phyloP scores from a whole-genome alignment of 352 stramenopile genomes.

The Globisporangium megalacanthum region DNA sequence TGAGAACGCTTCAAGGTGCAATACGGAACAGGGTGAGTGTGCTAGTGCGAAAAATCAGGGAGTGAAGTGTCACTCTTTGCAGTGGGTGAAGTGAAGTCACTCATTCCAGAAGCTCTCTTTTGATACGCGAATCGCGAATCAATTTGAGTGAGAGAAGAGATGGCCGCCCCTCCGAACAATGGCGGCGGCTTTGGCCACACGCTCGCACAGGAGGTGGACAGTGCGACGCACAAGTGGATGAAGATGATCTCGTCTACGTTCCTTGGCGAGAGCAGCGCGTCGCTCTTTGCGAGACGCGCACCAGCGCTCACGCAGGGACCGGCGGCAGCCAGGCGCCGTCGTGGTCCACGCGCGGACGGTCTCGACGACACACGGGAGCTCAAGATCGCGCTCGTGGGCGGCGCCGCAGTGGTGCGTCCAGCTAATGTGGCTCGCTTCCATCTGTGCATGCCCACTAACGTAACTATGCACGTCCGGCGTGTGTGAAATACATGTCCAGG shows the following conservation, averaged over 20 bases:
- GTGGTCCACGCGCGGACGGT: constrained; percentile 20
- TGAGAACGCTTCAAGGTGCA: too few relatives aligned
- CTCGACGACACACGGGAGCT: constrained; percentile 51
- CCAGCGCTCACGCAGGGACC: constrained; percentile 7
- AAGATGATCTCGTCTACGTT: constrained; percentile 83
- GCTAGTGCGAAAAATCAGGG: too few relatives aligned
- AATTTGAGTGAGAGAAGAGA: too few relatives aligned
- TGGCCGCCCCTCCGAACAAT: neutral
- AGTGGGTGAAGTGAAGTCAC: too few relatives aligned
- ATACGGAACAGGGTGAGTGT: too few relatives aligned
- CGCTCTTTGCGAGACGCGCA: constrained; percentile 12
- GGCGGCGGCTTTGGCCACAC: constrained; percentile 15
- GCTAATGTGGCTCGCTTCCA: neutral
- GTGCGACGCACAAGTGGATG: constrained; percentile 65
- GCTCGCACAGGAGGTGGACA: constrained; percentile 27
- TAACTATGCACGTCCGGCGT: neutral
- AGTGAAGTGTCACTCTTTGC: too few relatives aligned
- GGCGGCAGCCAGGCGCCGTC: constrained; percentile 6
- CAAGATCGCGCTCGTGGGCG: constrained; percentile 81
- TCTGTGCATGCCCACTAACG: neutral
- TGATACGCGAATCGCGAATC: too few relatives aligned
- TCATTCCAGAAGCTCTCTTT: too few relatives aligned
- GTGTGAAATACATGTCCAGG: constrained; percentile 18
- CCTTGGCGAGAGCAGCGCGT: constrained; percentile 40
- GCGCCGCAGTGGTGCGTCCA: constrained; percentile 51